phyloP scores from a whole-genome alignment of 257 asterid genomes.

The Solanum commersonii region DNA sequence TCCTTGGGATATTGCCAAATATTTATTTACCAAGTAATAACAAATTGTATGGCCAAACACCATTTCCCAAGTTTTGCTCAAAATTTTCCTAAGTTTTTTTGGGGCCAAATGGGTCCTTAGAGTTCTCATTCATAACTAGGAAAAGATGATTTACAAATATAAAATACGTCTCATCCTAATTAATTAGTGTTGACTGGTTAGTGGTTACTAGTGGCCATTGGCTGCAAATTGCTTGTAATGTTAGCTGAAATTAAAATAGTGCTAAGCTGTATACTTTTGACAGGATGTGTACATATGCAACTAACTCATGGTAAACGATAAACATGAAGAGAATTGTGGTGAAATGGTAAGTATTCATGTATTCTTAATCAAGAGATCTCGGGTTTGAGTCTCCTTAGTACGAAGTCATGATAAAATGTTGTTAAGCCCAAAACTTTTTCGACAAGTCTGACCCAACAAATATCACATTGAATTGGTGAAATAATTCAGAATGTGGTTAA shows the following conservation, averaged over 20 bases:
- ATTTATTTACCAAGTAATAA: too few relatives aligned
- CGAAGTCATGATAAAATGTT: background rate
- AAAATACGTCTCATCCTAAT: background rate
- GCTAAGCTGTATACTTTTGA: background rate
- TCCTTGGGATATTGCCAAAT: too few relatives aligned
- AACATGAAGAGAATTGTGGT: too few relatives aligned
- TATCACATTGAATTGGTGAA: background rate
- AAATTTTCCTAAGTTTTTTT: too few relatives aligned
- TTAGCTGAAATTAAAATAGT: background rate
- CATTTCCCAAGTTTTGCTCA: too few relatives aligned
- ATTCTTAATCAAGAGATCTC: too few relatives aligned
- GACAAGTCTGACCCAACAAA: background rate
- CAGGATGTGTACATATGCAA: background rate
- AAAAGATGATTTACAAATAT: background rate
- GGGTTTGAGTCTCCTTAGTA: fast-evolving
- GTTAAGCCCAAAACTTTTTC: background rate
- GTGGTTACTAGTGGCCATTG: too few relatives aligned
- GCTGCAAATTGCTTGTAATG: background rate
- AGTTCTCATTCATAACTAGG: background rate
- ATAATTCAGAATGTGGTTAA: too few relatives aligned
- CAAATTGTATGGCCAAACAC: too few relatives aligned
- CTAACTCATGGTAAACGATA: background rate
- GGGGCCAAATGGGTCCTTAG: too few relatives aligned
- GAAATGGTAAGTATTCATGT: too few relatives aligned
- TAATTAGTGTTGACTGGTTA: background rate